phyloP scores from a whole-genome alignment of 345 rosid genomes.

The Eucalyptus sideroxylon region DNA sequence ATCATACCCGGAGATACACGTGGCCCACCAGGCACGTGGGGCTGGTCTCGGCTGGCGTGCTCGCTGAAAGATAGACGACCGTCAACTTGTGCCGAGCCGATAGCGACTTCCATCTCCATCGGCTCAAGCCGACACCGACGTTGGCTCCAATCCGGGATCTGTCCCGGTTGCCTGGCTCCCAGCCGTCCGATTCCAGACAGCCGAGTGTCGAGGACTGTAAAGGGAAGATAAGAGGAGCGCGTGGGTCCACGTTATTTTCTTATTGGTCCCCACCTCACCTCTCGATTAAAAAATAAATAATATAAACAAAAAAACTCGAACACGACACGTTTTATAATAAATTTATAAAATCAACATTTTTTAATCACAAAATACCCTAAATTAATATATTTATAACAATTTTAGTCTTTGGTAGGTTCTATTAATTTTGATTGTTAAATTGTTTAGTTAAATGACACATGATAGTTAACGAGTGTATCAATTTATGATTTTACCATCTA shows the following conservation, averaged over 20 bases:
- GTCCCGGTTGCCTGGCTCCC: background rate
- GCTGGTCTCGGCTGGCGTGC: background rate
- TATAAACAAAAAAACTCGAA: too few species aligned
- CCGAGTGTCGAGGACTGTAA: background rate
- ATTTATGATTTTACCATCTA: rapidly evolving
- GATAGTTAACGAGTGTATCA: rapidly evolving
- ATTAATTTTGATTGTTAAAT: too few species aligned
- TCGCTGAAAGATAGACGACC: background rate
- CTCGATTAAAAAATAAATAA: background rate
- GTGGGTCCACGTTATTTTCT: background rate
- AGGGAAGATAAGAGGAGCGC: background rate
- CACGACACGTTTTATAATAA: too few species aligned
- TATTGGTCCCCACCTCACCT: background rate
- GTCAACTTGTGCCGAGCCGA: background rate
- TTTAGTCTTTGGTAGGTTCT: rapidly evolving
- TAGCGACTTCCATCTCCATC: background rate
- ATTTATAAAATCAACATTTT: too few species aligned
- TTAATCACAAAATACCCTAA: too few species aligned
- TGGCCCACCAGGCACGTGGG: background rate
- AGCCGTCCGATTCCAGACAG: background rate
- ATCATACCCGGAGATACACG: background rate
- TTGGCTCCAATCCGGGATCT: background rate
- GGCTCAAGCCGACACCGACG: background rate
- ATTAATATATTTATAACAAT: too few species aligned
- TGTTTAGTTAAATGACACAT: rapidly evolving